These are phyloP conservation scores for Ulota crispa DNA, from an alignment of 225 moss, liverwort and hornwort genomes.

Conservation along the genomic window DNA sequence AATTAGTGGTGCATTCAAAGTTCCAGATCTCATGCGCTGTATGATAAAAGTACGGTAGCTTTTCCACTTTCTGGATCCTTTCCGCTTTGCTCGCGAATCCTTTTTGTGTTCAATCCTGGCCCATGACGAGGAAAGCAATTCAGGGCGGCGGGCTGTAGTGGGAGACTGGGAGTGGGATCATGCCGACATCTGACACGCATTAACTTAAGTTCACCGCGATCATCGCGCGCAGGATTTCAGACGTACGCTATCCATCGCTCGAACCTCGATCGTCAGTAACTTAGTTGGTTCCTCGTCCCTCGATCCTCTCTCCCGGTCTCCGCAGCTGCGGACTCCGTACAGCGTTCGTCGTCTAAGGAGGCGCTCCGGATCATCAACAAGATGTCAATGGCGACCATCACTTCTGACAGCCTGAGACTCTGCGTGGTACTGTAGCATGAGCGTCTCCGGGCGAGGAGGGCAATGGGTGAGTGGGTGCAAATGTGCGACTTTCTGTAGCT, in stretches of 20 bases:
- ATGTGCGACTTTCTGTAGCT: not conserved
- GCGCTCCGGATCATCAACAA: not conserved
- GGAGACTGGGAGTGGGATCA: not conserved
- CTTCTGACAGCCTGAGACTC: not conserved
- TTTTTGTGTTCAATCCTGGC: not conserved
- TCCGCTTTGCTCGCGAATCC: conserved; percentile 22
- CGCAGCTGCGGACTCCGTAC: not conserved
- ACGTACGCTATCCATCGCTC: not conserved
- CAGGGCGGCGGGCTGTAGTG: not conserved
- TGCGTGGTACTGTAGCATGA: conserved; percentile 6
- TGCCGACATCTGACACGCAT: conserved; percentile 19
- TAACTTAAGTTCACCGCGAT: not conserved
- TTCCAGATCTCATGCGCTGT: not conserved
- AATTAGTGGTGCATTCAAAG: not conserved
- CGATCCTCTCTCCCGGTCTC: no score
- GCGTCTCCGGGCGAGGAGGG: not conserved
- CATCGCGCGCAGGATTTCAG: not conserved
- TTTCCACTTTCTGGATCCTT: conserved; percentile 2
- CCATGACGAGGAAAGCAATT: not conserved
- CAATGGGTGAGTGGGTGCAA: conserved; percentile 18
- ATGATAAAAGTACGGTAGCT: not conserved
- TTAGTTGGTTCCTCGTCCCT: not conserved
- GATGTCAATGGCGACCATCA: not conserved
- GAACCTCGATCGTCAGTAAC: not conserved
- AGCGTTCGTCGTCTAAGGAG: not conserved